These are phyloP conservation scores for Rauvolfia tetraphylla DNA, from an alignment of 257 asterid genomes.

Conservation along the genomic window DNA sequence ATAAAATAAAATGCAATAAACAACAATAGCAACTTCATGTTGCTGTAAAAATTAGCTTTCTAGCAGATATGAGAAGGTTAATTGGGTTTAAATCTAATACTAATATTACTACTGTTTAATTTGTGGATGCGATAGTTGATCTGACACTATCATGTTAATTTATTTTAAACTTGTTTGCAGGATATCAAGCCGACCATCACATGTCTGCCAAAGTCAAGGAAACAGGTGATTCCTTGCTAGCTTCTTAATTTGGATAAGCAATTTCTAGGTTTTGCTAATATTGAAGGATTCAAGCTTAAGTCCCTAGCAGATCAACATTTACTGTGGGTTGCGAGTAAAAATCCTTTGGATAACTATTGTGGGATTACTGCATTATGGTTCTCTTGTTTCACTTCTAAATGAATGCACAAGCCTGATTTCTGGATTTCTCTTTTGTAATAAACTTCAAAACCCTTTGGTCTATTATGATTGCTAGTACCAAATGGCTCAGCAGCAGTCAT, in stretches of 20 bases:
- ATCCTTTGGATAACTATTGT: not conserved
- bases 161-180: conserved; percentile 9
- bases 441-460: not conserved
- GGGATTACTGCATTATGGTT: not conserved
- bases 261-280: not conserved
- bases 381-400: not conserved
- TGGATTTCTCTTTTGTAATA: not conserved
- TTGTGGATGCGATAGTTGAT: not conserved
- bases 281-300: not conserved
- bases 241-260: not conserved
- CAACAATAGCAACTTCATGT: too few species aligned
- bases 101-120: not conserved
- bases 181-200: conserved; percentile 7
- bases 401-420: not conserved
- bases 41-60: not conserved
- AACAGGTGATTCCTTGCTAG: conserved; percentile 8
- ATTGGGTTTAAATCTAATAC: not conserved
- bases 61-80: not conserved
- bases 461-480: not conserved
- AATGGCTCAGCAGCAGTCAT: not conserved
- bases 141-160: not conserved
- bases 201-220: conserved; percentile 16
- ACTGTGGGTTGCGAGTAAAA: too few species aligned
- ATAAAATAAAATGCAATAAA: not conserved
- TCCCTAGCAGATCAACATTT: not conserved